Conservation (phyloP, 2,329 filamentous ascomycete species). For the Monosporascus ibericus region DNA sequence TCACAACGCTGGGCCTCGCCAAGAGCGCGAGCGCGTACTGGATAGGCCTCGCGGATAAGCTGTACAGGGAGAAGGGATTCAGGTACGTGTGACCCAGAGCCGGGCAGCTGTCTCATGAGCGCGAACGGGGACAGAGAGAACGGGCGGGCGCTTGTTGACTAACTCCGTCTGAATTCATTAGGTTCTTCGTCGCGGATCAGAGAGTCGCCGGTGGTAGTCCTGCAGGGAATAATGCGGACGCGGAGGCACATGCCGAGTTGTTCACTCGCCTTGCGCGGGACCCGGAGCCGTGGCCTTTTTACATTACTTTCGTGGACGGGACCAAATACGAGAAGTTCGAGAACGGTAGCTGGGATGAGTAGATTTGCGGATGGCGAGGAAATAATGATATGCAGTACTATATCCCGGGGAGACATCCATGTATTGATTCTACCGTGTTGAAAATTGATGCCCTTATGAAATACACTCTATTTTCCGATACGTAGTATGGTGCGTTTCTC, state of each 20-base stretch:
- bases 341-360: background rate
- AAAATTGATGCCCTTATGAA: too few relatives aligned
- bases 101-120: too few relatives aligned
- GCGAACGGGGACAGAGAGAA: background rate
- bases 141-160: background rate
- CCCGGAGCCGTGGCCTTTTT: slow-evolving; percentile 1
- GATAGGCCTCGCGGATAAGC: slow-evolving; percentile 1
- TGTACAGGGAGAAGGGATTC: slow-evolving; percentile 1
- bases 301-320: background rate
- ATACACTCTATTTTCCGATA: too few relatives aligned
- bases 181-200: slow-evolving; percentile 2
- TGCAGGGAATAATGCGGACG: background rate
- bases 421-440: too few relatives aligned
- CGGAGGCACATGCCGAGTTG: slow-evolving; percentile 2
- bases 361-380: too few relatives aligned
- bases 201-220: background rate
- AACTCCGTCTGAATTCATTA: background rate
- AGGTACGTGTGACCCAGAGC: background rate
- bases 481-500: too few relatives aligned
- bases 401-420: too few relatives aligned
- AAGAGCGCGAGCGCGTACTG: slow-evolving; percentile 1
- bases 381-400: too few relatives aligned
- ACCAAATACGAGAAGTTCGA: background rate
- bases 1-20: background rate
- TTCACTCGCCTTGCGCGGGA: background rate